These are phyloP conservation scores for Neopestalotiopsis sp. DNA, from an alignment of 2,329 filamentous ascomycete genomes.

Conservation along the genomic window DNA sequence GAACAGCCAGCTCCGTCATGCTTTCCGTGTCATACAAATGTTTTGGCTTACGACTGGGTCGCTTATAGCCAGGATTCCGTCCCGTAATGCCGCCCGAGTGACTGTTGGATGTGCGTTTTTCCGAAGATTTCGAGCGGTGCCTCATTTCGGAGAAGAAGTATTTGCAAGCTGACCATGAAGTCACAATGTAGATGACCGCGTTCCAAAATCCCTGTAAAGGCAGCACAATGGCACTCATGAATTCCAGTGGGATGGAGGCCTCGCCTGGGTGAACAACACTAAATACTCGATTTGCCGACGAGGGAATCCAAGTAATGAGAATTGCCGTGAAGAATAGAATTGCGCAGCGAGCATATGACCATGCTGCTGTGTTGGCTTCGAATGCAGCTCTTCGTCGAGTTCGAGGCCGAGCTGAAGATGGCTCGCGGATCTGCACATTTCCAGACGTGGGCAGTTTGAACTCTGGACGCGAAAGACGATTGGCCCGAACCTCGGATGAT, in stretches of 20 bases:
- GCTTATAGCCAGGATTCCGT: constrained; percentile 39
- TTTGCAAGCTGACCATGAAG: constrained; percentile 69
- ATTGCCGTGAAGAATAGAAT: constrained; percentile 75
- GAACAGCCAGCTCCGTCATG: constrained; percentile 53
- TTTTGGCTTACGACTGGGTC: constrained; percentile 34
- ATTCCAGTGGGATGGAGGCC: constrained; percentile 65
- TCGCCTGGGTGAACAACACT: constrained; percentile 63
- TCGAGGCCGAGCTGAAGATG: constrained; percentile 18
- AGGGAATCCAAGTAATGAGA: constrained; percentile 78
- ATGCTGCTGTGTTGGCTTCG: constrained; percentile 67
- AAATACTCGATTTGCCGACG: constrained; percentile 78
- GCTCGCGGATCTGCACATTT: constrained; percentile 25
- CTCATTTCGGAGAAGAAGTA: constrained; percentile 47
- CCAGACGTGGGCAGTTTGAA: constrained; percentile 34
- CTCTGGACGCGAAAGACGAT: constrained; percentile 32
- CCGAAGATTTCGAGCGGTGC: constrained; percentile 23
- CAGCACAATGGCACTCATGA: constrained; percentile 75
- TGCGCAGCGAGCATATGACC: constrained; percentile 73
- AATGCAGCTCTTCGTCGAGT: constrained; percentile 41
- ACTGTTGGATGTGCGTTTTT: constrained; percentile 25
- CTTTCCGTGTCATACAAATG: constrained; percentile 55
- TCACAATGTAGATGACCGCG: constrained; percentile 75
- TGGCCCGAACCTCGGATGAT: constrained; percentile 41
- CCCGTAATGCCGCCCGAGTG: constrained; percentile 26
- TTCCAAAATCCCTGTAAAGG: constrained; percentile 89